Conservation (phyloP, 2,329 filamentous ascomycete genomes). For the Neocucurbitaria cava region DNA sequence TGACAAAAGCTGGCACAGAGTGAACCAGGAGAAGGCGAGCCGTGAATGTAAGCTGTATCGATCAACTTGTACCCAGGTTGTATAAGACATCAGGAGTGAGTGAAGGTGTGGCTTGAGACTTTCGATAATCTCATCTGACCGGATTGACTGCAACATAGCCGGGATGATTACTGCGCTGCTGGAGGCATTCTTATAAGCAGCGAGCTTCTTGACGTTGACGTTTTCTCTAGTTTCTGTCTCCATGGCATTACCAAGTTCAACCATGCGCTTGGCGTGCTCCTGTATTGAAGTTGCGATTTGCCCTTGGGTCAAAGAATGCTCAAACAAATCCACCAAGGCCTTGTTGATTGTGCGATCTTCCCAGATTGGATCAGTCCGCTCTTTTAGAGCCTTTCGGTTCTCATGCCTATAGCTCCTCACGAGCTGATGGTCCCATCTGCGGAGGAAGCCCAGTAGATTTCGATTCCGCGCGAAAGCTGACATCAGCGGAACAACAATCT, state of each 20-base stretch:
- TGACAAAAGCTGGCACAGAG: slow-evolving; percentile 33
- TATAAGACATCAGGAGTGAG: slow-evolving; percentile 29
- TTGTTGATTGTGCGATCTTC: slow-evolving; percentile 30
- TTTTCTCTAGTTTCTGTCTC: slow-evolving; percentile 13
- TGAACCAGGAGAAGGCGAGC: slow-evolving; percentile 35
- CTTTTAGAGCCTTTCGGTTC: slow-evolving; percentile 26
- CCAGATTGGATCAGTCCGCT: slow-evolving; percentile 35
- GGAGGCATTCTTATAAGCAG: slow-evolving; percentile 27
- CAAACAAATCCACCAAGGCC: slow-evolving; percentile 33
- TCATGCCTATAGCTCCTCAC: slow-evolving; percentile 20
- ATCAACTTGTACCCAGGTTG: slow-evolving; percentile 28
- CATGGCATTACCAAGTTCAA: slow-evolving; percentile 19
- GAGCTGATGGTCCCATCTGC: slow-evolving; percentile 45
- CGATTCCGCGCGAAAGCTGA: slow-evolving; percentile 43
- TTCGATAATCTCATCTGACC: slow-evolving; percentile 31
- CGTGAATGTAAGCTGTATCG: slow-evolving; percentile 21
- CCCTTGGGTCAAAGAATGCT: slow-evolving; percentile 41
- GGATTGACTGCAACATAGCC: slow-evolving; percentile 34
- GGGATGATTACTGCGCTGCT: slow-evolving; percentile 40
- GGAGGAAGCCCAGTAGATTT: slow-evolving; percentile 44
- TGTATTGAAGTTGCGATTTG: slow-evolving; percentile 42
- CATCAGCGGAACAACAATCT: slow-evolving; percentile 42
- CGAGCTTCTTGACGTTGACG: slow-evolving; percentile 28
- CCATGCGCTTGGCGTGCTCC: slow-evolving; percentile 34
- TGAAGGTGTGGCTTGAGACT: slow-evolving; percentile 28